Base-by-base conservation (phyloP, 306 rosid species). In the Vicia faba region DNA sequence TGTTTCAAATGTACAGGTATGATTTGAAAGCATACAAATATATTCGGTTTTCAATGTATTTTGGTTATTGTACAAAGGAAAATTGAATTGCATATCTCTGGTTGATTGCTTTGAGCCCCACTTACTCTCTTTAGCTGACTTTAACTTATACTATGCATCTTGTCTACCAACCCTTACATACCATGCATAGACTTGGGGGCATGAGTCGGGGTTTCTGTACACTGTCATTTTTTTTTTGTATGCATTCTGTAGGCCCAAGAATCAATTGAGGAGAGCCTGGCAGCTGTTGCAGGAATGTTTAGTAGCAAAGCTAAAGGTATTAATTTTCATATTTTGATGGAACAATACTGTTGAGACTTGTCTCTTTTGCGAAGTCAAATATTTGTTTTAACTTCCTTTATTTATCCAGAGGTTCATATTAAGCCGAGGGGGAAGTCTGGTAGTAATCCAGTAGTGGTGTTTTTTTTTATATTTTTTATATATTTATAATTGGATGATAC, bases 221-320 rank as follows among this genome's bases (percentile, higher is more conserved):
- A 38, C 62, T 62, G 31, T 66, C 43, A n/a, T n/a, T n/a, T 62
- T 61, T 68, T 55, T n/a, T 69, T 53, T 2, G 11, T 55, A 68
- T 77, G 71, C 68, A 63, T 67, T 75, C 72, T 71, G 46, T 68
- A 92, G 98, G 80, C 78, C 78, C 91, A 85, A 70, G 98, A 92
- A 83, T 75, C 93, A 36, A 86, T 93, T 81, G 98, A 92, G 78
- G 98, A 92, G 85, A 89, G 96, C 83, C 73, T 92, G 82, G 89
- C 95, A 58, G 98, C 98, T 71, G 98, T 92, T 57, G 98, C 98
- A 72, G 98, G 98, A 74, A 92, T 92, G 96, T 92, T 92, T 81
- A 89, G 95, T 82, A 92, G 96, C 89, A 92, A 92, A 84, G 98
- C 98, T 68, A 92, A 89, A 86, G 98, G 98, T 92, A 83, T 77